These are phyloP conservation scores for Serendipita sp. DNA, from an alignment of 768 basidiomycete genomes.

Conservation along the genomic window DNA sequence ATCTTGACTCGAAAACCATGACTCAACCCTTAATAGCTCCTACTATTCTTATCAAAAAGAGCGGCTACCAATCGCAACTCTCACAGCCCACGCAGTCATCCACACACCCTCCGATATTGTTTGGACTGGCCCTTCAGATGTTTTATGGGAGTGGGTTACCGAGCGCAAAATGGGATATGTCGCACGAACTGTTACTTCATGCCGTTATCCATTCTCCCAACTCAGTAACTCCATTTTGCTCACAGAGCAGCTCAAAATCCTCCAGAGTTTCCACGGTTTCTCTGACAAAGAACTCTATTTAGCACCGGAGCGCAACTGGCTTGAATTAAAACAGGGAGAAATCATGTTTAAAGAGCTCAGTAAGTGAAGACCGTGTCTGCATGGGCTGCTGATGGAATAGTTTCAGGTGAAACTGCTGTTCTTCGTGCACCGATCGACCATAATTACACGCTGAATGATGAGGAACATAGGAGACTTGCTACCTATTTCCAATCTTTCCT, in stretches of 20 bases:
- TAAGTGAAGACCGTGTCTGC: background rate
- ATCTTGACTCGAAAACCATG: background rate
- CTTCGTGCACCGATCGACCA: background rate
- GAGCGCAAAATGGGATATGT: background rate
- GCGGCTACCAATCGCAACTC: background rate
- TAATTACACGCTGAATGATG: background rate
- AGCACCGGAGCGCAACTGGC: background rate
- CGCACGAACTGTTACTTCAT: background rate
- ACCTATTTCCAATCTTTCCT: background rate
- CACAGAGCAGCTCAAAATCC: constrained; percentile 2
- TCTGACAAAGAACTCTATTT: background rate
- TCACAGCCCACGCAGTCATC: background rate
- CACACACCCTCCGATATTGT: background rate
- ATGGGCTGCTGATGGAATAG: background rate
- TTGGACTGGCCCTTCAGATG: background rate
- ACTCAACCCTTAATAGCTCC: background rate
- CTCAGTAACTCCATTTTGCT: background rate
- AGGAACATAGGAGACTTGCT: background rate
- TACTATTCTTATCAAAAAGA: background rate
- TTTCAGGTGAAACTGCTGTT: background rate
- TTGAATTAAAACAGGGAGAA: background rate
- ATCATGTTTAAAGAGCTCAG: background rate
- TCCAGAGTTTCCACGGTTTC: background rate
- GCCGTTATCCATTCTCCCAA: background rate
- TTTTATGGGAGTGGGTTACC: background rate